Evolutionary conservation across 306 rosid genomes (phyloP).

Genomic region (Glycine tomentella): DNA sequence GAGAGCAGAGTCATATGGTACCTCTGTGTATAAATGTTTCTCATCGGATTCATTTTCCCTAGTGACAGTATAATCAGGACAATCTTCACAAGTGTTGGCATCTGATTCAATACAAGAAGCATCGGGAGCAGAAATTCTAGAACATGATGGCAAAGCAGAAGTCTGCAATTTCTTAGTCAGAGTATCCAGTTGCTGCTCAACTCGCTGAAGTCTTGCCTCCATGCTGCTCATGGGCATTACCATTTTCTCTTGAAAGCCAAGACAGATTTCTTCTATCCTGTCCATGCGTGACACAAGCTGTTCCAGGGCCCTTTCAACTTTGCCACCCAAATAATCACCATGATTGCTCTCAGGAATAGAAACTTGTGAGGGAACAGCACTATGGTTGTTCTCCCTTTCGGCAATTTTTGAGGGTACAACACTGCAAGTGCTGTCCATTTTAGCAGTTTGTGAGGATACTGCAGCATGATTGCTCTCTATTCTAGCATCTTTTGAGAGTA

Average conservation of each 20-base stretch:
- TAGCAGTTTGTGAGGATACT: constrained; percentile 39
- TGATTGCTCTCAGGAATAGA: constrained; percentile 46
- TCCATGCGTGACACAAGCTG: constrained; percentile 76
- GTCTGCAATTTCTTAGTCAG: constrained; percentile 57
- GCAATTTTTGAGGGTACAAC: too few species aligned
- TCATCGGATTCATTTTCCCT: constrained; percentile 54
- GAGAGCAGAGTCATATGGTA: constrained; percentile 44
- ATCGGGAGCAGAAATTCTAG: constrained; percentile 68
- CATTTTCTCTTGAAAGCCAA: constrained; percentile 89
- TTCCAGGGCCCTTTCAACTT: constrained; percentile 61
- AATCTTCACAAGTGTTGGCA: constrained; percentile 54
- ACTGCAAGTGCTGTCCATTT: constrained; percentile 18
- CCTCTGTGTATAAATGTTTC: constrained; percentile 52
- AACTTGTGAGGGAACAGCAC: constrained; percentile 45
- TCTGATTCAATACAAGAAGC: constrained; percentile 64
- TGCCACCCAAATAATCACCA: constrained; percentile 42
- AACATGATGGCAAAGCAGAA: constrained; percentile 55
- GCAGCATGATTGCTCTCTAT: constrained; percentile 48
- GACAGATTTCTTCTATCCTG: constrained; percentile 70
- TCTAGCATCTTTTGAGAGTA: constrained; percentile 48
- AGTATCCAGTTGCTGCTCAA: constrained; percentile 86
- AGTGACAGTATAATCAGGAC: constrained; percentile 46
- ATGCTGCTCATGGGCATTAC: constrained; percentile 75
- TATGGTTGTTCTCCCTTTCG: neutral
- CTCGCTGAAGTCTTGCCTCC: constrained; percentile 82